These are phyloP conservation scores for Candida orba DNA, from an alignment of 805 yeast genomes.

Conservation along the genomic window DNA sequence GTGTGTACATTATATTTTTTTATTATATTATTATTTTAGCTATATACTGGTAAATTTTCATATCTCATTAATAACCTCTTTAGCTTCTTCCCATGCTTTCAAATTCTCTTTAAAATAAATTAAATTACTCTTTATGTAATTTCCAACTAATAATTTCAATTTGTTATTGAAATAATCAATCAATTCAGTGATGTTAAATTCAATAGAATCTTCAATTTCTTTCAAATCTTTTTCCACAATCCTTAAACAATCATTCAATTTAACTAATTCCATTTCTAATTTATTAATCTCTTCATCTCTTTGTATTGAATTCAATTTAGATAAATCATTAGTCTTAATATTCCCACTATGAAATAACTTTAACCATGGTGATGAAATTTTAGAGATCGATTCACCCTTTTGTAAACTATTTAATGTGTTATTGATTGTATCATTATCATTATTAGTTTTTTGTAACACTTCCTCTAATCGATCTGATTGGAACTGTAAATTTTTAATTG, in stretches of 20 bases:
- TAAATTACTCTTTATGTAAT: constrained; percentile 27
- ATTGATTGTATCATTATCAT: constrained; percentile 24
- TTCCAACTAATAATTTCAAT: constrained; percentile 24
- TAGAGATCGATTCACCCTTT: constrained; percentile 18
- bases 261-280: constrained; percentile 29
- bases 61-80: constrained; percentile 17
- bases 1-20: no score
- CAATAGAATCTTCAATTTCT: constrained; percentile 29
- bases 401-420: constrained; percentile 25
- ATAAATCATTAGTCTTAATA: constrained; percentile 11
- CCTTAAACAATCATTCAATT: constrained; percentile 32
- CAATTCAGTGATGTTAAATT: constrained; percentile 24
- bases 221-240: constrained; percentile 30
- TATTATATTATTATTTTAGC: no score
- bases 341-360: constrained; percentile 18
- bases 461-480: constrained; percentile 25
- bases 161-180: constrained; percentile 22
- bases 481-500: constrained; percentile 27
- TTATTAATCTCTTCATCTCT: constrained; percentile 30
- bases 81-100: constrained; percentile 34
- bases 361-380: constrained; percentile 19
- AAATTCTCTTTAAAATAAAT: constrained; percentile 32
- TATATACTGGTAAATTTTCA: background rate
- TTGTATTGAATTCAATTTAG: constrained; percentile 27
- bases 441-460: constrained; percentile 26